Conservation (phyloP, 352 stramenopile species). For the Blastocystis sp. region DNA sequence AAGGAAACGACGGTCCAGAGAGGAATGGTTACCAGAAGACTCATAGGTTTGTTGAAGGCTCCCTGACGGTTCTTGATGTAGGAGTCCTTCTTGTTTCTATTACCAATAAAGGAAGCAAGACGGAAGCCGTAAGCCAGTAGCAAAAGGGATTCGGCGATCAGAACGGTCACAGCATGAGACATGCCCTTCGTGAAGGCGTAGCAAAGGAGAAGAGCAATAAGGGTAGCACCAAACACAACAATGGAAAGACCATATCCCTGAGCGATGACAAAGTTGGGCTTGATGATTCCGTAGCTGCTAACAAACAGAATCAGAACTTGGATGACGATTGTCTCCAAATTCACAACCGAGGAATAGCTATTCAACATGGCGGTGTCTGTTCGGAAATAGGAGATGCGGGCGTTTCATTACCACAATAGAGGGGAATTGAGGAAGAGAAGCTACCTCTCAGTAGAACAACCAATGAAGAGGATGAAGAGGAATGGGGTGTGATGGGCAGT, state of each 20-base stretch:
- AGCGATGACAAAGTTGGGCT: background rate
- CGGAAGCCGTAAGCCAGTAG: background rate
- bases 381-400: too few relatives aligned
- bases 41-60: background rate
- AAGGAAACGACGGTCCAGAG: background rate
- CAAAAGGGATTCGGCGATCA: background rate
- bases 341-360: too few relatives aligned
- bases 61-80: background rate
- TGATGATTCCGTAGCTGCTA: background rate
- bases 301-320: too few relatives aligned
- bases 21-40: background rate
- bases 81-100: background rate
- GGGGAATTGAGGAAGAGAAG: too few relatives aligned
- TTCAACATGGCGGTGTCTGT: too few relatives aligned
- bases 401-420: too few relatives aligned
- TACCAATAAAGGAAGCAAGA: conserved; percentile 16
- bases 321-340: too few relatives aligned
- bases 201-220: too few relatives aligned
- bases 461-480: too few relatives aligned
- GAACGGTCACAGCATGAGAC: background rate
- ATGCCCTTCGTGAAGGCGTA: too few relatives aligned
- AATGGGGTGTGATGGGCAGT: too few relatives aligned
- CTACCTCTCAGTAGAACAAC: too few relatives aligned
- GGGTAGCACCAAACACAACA: background rate
- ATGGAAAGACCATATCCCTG: background rate